A percentile compares a stretch with the other conserved stretches of the same genome.
Conservation (phyloP, 345 rosid species). For the Bruguiera sexangula region DNA sequence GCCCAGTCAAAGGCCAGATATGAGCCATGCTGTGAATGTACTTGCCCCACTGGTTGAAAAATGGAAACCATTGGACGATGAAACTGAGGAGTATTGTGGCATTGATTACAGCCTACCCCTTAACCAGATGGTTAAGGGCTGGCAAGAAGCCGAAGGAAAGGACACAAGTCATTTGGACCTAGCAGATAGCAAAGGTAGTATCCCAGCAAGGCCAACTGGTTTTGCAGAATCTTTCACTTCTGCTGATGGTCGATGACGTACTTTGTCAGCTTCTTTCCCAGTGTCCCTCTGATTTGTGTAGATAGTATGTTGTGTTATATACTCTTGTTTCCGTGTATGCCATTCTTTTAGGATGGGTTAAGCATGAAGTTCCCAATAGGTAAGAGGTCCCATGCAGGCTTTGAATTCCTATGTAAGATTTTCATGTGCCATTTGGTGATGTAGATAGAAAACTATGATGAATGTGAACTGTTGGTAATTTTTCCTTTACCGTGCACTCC, state of each 20-base stretch:
- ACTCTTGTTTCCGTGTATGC: constrained; percentile 18
- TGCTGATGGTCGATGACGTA: constrained; percentile 56
- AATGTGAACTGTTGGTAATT: constrained; percentile 8
- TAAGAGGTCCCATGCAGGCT: constrained; percentile 9
- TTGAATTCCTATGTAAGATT: constrained; percentile 20
- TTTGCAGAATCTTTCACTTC: constrained; percentile 78
- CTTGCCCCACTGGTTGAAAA: constrained; percentile 63
- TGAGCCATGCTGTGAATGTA: constrained; percentile 70
- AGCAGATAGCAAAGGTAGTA: constrained; percentile 67
- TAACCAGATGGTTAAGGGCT: constrained; percentile 73
- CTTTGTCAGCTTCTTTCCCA: background rate
- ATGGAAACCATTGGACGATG: constrained; percentile 65
- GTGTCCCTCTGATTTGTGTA: constrained; percentile 24
- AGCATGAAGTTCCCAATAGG: constrained; percentile 1
- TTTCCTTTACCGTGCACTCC: background rate
- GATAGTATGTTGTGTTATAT: constrained; percentile 24
- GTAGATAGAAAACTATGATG: constrained; percentile 34
- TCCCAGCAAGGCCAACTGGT: constrained; percentile 66
- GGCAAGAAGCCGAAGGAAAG: constrained; percentile 80
- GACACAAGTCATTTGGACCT: constrained; percentile 50
- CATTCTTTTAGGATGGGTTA: background rate
- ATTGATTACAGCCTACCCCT: constrained; percentile 76
- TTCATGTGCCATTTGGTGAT: constrained; percentile 22
- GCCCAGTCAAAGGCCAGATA: constrained; percentile 68
- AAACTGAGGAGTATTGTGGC: constrained; percentile 57